Percentiles rank a stretch among this genome's conserved stretches.
Evolutionary conservation across 495 filamentous ascomycete genomes (phyloP).

Genomic region (Penicillium arizonense): DNA sequence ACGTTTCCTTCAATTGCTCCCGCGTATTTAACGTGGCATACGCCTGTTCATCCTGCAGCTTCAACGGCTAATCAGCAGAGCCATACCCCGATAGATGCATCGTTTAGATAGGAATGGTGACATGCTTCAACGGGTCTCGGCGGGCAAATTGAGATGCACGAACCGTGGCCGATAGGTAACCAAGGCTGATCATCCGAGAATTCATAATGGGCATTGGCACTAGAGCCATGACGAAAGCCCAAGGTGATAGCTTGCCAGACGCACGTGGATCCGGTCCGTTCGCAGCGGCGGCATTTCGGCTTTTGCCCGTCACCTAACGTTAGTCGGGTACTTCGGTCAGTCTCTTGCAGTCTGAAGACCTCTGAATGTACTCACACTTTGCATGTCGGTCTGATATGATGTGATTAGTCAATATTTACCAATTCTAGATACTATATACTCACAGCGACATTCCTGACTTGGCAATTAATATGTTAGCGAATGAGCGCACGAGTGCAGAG

Average conservation of each 20-base stretch:
- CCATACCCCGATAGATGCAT: not conserved
- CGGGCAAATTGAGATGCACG: not conserved
- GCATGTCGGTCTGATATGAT: slow-evolving; percentile 12
- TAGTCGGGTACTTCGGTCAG: not conserved
- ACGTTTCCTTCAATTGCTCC: not conserved
- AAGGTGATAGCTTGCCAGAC: slow-evolving; percentile 15
- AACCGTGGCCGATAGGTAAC: slow-evolving; percentile 15
- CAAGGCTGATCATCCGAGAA: slow-evolving; percentile 23
- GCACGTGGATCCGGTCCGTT: slow-evolving; percentile 16
- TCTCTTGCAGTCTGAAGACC: not conserved
- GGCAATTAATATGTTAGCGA: slow-evolving; percentile 4
- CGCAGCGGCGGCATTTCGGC: slow-evolving; percentile 19
- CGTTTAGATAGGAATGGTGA: not conserved
- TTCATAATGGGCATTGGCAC: slow-evolving; percentile 20
- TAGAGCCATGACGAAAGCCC: slow-evolving; percentile 22
- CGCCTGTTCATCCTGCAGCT: not conserved
- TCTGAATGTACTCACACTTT: slow-evolving; percentile 14
- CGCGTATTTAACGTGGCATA: not conserved
- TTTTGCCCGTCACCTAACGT: slow-evolving; percentile 21
- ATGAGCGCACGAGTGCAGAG: slow-evolving; percentile 1
- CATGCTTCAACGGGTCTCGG: not conserved
- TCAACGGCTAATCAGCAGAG: not conserved
- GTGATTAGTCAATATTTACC: not conserved
- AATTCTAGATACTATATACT: slow-evolving; percentile 1
- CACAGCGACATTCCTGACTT: slow-evolving; percentile 20